phyloP scores from a whole-genome alignment of 192 early-diverging fungal genomes.

The Coemansia sp. region DNA sequence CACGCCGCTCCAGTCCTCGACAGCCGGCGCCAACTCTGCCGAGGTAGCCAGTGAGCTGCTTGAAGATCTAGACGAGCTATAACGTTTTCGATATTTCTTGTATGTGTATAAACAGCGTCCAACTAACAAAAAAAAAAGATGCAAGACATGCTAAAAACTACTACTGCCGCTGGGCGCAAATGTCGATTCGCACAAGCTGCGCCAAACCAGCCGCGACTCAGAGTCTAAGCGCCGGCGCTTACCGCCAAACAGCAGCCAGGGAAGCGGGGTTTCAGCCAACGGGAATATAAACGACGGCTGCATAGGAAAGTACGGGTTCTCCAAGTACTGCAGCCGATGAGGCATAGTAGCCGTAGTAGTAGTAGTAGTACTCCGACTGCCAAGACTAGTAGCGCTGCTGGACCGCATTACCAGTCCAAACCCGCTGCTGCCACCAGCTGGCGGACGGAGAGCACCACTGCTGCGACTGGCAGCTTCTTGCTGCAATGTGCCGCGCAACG shows the following conservation, averaged over 20 bases:
- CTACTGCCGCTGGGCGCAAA: conserved; percentile 14
- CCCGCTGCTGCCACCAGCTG: neutral
- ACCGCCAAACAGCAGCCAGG: conserved; percentile 42
- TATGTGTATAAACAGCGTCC: neutral
- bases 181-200: conserved; percentile 31
- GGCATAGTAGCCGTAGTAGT: too few species aligned
- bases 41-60: conserved; percentile 10
- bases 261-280: conserved; percentile 38
- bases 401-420: conserved; percentile 2
- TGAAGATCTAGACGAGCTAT: conserved; percentile 27
- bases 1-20: conserved; percentile 17
- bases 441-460: neutral
- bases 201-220: conserved; percentile 46
- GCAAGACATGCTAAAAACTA: neutral
- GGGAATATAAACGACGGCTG: conserved; percentile 39
- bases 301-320: conserved; percentile 51
- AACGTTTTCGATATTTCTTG: too few species aligned
- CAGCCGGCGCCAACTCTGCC: too few species aligned
- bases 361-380: conserved; percentile 2
- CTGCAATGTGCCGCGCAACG: conserved; percentile 45
- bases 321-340: conserved; percentile 29
- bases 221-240: conserved; percentile 43
- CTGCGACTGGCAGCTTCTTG: conserved; percentile 16
- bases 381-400: neutral
- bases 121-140: neutral